Base-by-base conservation (phyloP, 2,329 filamentous ascomycete species). In the Scedosporium dehoogii region DNA sequence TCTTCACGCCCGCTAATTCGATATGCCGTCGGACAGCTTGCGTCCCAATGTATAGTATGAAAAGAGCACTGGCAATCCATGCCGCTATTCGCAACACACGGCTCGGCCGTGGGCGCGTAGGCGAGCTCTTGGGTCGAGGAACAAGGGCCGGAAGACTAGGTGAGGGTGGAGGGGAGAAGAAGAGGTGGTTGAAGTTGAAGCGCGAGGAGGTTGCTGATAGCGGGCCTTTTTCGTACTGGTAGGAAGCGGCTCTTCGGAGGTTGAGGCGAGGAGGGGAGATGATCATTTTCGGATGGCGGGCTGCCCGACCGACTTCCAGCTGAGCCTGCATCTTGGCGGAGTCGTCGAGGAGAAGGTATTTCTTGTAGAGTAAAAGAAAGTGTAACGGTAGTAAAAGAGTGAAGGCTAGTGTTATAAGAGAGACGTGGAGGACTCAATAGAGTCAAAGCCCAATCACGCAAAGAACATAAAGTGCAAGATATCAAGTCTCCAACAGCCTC, bases 61-160 rank as follows among this genome's bases (percentile, higher is more conserved):
- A 69, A 2, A 80, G 68, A 3, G 85, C 67, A 14, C 81, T 79
- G 29, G 76, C 71, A 16, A 86, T 69, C 72, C 84, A 85, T 12
- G 85, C 72, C 12, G 86, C 68, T 6, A 81, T 70, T 59, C 86
- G 80, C 64, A 87, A 72, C 16, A 87, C 75, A 63, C 83, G 79
- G 63, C 82, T 83, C 4, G 83, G 84, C 44, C 81, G 81, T 58
- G 82, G 75, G n/a, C 82, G 76, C 53, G 78, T 75, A 21, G 79
- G 78, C 58, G 85, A 82, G 73, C 87, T 86, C 69, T 86, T 82
- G 69, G 85, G 84, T 65, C 86, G 81, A 14, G 85, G 85, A 42
- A 88, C 77, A 61, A 89, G 79, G 14, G 84, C 85, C 12, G 88
- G 90, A 59, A 92, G 81, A 65, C 84, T 84, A 2, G 88, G 89